Evolutionary conservation across 176 grass and related monocot genomes (phyloP).

Genomic region (Elymus sibiricus): DNA sequence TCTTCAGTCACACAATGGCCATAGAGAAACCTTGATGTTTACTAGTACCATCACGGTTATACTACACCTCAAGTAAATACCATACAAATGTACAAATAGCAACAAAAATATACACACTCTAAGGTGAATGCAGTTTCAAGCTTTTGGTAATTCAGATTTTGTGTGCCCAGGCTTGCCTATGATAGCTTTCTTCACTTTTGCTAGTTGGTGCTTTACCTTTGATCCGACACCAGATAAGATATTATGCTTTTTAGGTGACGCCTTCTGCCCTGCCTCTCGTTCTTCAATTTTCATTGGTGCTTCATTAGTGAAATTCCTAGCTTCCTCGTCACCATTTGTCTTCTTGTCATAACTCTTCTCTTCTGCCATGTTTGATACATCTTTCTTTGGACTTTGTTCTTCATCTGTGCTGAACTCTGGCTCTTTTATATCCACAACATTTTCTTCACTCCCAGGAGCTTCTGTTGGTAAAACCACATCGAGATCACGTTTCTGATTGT

Average conservation of each 20-base stretch:
- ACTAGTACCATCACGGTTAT: not conserved
- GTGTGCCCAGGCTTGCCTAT: constrained; percentile 64
- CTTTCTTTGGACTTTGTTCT: constrained; percentile 32
- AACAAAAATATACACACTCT: constrained; percentile 32
- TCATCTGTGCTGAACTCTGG: constrained; percentile 40
- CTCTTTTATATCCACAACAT: constrained; percentile 25
- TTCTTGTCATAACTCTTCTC: constrained; percentile 42
- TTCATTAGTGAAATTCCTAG: constrained; percentile 30
- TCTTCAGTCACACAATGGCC: not conserved
- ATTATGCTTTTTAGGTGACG: constrained; percentile 58
- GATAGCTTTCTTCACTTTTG: constrained; percentile 91
- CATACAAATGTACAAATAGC: constrained; percentile 42
- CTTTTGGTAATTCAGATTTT: constrained; percentile 49
- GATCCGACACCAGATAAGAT: constrained; percentile 81
- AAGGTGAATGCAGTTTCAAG: constrained; percentile 33
- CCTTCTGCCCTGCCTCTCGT: constrained; percentile 49
- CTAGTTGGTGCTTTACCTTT: constrained; percentile 84
- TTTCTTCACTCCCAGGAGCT: constrained; percentile 30
- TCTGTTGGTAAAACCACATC: constrained; percentile 28
- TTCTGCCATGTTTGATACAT: constrained; percentile 30
- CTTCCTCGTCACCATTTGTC: constrained; percentile 42
- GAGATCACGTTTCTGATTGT: constrained; percentile 41
- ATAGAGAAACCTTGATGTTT: constrained; percentile 16
- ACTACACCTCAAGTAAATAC: constrained; percentile 27
- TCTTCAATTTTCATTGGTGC: constrained; percentile 32